phyloP scores from a whole-genome alignment of 1,284 basidiomycete species.

The Ganoderma multipileum region DNA sequence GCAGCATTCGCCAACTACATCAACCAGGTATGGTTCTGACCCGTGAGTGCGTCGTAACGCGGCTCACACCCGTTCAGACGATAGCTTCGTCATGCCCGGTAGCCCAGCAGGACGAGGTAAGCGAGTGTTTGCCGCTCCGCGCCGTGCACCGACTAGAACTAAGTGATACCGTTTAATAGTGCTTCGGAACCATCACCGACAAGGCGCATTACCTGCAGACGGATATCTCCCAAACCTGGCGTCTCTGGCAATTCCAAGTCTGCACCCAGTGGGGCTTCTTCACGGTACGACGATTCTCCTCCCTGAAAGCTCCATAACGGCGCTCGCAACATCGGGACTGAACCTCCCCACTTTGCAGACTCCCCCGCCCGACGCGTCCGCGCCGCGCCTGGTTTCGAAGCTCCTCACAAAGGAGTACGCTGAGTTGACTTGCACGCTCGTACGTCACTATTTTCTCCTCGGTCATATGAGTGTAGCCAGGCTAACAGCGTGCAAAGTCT shows the following conservation, averaged over 20 bases:
- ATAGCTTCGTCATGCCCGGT: constrained; percentile 57
- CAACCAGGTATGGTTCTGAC: constrained; percentile 55
- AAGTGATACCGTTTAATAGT: constrained; percentile 52
- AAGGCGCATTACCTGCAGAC: constrained; percentile 69
- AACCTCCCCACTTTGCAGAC: constrained; percentile 2
- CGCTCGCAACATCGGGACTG: not conserved
- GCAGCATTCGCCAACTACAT: constrained; percentile 83
- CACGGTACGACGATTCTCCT: constrained; percentile 49
- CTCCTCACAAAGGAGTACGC: constrained; percentile 79
- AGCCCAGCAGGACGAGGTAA: constrained; percentile 62
- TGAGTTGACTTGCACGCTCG: constrained; percentile 80
- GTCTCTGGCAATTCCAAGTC: constrained; percentile 90
- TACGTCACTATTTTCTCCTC: constrained; percentile 63
- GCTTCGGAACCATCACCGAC: constrained; percentile 82
- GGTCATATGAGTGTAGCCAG: not conserved
- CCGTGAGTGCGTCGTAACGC: not conserved
- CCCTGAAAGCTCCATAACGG: not conserved
- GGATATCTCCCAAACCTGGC: constrained; percentile 78
- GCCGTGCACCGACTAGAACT: not conserved
- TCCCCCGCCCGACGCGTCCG: constrained; percentile 59
- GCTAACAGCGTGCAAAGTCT: constrained; percentile 51
- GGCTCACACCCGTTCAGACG: not conserved
- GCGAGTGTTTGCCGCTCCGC: not conserved
- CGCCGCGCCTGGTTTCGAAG: constrained; percentile 75
- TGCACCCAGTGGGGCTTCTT: constrained; percentile 98